Base-by-base conservation (phyloP, 192 early-diverging fungal species). In the Mortierella claussenii region DNA sequence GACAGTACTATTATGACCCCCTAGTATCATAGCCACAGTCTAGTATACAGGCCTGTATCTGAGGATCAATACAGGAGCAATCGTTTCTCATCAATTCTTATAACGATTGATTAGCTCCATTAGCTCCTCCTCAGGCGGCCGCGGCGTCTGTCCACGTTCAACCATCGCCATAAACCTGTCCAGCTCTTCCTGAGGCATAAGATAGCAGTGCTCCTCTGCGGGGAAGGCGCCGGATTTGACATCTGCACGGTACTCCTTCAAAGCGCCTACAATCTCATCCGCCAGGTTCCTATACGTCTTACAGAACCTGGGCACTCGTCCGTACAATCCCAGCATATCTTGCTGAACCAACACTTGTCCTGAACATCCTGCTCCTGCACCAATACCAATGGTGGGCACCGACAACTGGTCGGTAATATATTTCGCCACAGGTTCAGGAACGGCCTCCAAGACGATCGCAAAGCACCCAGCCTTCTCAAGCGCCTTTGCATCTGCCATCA, bases 361-460 rank as follows among this genome's bases (percentile, higher is more conserved):
- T 27, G 94, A 96, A 8, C 90, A 92, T 0, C 86, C 79, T 7
- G 85, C 55, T 8, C 97, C 96, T 4, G 98, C 96, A 34, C 98
- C 98, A 61, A 99, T 99, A 8, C 98, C 98, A 61, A 98, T 97
- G 10, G 97, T 99, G 10, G 96, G 97, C 18, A 98, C 86, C 3
- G 61, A 60, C 32, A 98, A 74, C 36, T 85, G 64, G 31, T 86
- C 66, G 0, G 97, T 99, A 45, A 97, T 89, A 37, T 89, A 84
- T n/a, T 82, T 79, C 1, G 95, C 98, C 18, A 99, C 93, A 21
- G 90, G 84, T 55, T 87, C 87, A 8, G 97, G 96, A 42, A 98
- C 87, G 26, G 94, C 93, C 74, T 98, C 98, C 18, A 99, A 71
- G 26, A 98, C 92, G 20, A 99, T 68, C 6, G 86, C 86, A 84